phyloP scores from a whole-genome alignment of 1,284 basidiomycete species.

The Tremellales sp. region DNA sequence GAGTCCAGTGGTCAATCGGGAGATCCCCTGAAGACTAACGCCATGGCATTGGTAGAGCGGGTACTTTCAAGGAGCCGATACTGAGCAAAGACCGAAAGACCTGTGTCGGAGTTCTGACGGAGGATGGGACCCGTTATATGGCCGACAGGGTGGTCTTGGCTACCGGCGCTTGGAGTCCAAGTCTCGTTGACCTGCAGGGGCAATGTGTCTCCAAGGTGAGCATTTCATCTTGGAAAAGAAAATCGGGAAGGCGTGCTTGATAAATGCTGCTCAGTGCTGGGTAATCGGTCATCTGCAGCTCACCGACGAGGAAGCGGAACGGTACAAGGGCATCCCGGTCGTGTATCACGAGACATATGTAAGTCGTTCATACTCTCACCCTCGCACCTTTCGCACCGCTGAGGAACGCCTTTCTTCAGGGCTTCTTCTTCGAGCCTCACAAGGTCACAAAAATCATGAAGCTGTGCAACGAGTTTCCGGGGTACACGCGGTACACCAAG shows the following conservation, averaged over 20 bases:
- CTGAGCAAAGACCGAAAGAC: conserved; percentile 19
- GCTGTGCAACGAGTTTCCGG: conserved; percentile 2
- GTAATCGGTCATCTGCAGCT: conserved; percentile 44
- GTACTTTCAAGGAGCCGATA: conserved; percentile 33
- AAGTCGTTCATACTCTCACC: conserved; percentile 24
- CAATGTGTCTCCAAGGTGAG: conserved; percentile 44
- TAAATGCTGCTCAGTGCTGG: conserved; percentile 27
- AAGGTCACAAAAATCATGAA: conserved; percentile 7
- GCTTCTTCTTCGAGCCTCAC: conserved; percentile 18
- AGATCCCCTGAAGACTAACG: too few relatives aligned
- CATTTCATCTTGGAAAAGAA: neutral
- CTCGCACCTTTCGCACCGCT: too few relatives aligned
- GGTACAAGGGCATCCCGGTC: conserved; percentile 26
- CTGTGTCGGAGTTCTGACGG: conserved; percentile 31
- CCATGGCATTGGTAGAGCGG: too few relatives aligned
- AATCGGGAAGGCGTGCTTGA: conserved; percentile 13
- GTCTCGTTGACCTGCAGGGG: conserved; percentile 40
- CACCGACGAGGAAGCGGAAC: conserved; percentile 34
- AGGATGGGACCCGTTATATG: conserved; percentile 32
- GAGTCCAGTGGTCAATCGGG: too few relatives aligned
- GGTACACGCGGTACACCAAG: too few relatives aligned
- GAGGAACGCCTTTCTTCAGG: conserved; percentile 3
- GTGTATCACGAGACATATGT: conserved; percentile 37
- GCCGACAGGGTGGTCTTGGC: conserved; percentile 44
- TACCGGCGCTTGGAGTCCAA: conserved; percentile 45